phyloP scores from a whole-genome alignment of 495 filamentous ascomycete genomes.

The Hypoxylon fuscum region DNA sequence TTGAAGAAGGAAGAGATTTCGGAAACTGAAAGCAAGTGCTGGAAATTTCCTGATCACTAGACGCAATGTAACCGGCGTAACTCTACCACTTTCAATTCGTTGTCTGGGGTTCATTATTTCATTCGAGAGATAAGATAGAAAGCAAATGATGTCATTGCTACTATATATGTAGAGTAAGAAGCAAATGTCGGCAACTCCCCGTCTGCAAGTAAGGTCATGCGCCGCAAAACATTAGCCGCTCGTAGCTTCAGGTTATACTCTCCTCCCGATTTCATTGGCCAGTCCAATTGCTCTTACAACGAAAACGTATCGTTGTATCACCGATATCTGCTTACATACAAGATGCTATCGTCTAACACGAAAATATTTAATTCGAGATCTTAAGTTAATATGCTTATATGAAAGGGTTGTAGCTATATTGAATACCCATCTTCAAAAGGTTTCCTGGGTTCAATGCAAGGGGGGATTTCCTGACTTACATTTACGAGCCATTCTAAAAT shows the following conservation, averaged over 20 bases:
- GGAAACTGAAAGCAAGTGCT: constrained; percentile 31
- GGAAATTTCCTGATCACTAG: constrained; percentile 21
- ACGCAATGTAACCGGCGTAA: constrained; percentile 14
- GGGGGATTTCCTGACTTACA: too few relatives aligned
- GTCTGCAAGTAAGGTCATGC: constrained; percentile 27
- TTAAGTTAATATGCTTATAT: too few relatives aligned
- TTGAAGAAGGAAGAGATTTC: neutral
- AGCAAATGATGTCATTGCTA: constrained; percentile 29
- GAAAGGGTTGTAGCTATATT: too few relatives aligned
- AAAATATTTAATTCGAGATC: too few relatives aligned
- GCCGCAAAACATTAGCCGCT: constrained; percentile 13
- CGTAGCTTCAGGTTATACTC: neutral
- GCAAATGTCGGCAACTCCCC: constrained; percentile 16
- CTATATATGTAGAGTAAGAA: constrained; percentile 16
- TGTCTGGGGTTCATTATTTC: neutral
- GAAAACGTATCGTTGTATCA: too few relatives aligned
- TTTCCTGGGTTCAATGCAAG: too few relatives aligned
- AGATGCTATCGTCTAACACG: too few relatives aligned
- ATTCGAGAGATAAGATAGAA: constrained; percentile 12
- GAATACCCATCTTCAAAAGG: too few relatives aligned
- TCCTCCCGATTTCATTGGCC: constrained; percentile 2
- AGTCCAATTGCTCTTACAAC: too few relatives aligned
- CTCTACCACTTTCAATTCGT: neutral
- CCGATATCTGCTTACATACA: too few relatives aligned
- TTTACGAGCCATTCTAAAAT: too few relatives aligned